Evolutionary conservation across 2,329 filamentous ascomycete species (phyloP).

Genomic region (Shiraia bambusicola): DNA sequence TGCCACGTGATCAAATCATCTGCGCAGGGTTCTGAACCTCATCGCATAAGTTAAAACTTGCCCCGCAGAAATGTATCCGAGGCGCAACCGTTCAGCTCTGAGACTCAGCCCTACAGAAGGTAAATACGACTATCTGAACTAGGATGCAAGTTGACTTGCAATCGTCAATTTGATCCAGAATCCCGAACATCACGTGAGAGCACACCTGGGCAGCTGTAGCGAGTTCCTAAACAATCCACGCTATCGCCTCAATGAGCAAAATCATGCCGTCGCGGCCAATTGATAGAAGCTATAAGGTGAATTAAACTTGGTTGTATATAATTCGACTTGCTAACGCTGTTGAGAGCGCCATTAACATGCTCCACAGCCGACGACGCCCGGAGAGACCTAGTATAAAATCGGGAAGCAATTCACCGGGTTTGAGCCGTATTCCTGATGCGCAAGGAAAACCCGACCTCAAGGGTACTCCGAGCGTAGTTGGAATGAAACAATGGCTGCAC

Average conservation of each 20-base stretch:
- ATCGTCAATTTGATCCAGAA: no score
- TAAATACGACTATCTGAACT: no score
- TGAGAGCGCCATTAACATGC: conserved; percentile 8
- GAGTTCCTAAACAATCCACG: no score
- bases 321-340: conserved; percentile 4
- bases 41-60: no score
- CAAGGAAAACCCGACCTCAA: conserved; percentile 8
- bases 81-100: no score
- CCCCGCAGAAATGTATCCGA: no score
- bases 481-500: conserved; percentile 17
- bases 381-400: conserved; percentile 1
- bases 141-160: no score
- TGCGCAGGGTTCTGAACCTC: no score
- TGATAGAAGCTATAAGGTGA: conserved; percentile 11
- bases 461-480: conserved; percentile 14
- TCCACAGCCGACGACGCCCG: conserved; percentile 10
- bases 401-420: background rate
- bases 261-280: conserved; percentile 5
- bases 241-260: conserved; percentile 3
- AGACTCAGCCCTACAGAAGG: no score
- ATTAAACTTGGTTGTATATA: background rate
- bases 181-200: no score
- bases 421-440: conserved; percentile 1
- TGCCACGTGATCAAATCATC: no score
- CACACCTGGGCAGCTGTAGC: no score